These are phyloP conservation scores for Kluyveromyces wickerhamii DNA, from an alignment of 805 yeast species.

Conservation along the genomic window DNA sequence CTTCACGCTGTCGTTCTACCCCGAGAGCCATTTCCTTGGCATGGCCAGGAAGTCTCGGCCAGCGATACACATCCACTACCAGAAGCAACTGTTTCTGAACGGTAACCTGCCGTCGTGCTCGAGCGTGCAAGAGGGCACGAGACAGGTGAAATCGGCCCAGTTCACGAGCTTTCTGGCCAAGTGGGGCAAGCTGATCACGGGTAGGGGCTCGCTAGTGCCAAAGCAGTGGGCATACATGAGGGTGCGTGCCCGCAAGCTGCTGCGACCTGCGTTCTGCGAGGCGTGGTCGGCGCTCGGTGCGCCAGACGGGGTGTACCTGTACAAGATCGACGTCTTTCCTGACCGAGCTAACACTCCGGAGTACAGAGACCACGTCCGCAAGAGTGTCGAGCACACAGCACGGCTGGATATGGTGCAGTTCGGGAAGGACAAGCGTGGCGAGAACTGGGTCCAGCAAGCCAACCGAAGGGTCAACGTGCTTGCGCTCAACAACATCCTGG, in stretches of 20 bases:
- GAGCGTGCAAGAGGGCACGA: constrained; percentile 1
- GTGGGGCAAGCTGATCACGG: constrained; percentile 20
- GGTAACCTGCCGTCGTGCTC: constrained; percentile 11
- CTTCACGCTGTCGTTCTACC: constrained; percentile 21
- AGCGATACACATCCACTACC: constrained; percentile 16
- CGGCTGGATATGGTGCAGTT: constrained; percentile 17
- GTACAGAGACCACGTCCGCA: constrained; percentile 13
- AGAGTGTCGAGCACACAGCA: constrained; percentile 17
- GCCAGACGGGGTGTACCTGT: constrained; percentile 27
- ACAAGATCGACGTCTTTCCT: constrained; percentile 19
- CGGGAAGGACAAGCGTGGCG: constrained; percentile 8
- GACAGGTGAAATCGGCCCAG: constrained; percentile 8
- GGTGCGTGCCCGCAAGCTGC: neutral
- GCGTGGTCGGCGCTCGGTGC: constrained; percentile 17
- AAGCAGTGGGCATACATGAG: constrained; percentile 5
- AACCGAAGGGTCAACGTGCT: constrained; percentile 11
- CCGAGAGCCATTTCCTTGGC: constrained; percentile 24
- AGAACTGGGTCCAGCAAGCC: constrained; percentile 17
- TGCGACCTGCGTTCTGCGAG: constrained; percentile 6
- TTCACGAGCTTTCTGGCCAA: constrained; percentile 15
- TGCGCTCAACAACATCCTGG: constrained; percentile 11
- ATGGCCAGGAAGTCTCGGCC: constrained; percentile 27
- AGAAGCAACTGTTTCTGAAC: constrained; percentile 13
- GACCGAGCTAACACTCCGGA: constrained; percentile 10
- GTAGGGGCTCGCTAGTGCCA: constrained; percentile 13